Conservation (phyloP, 306 rosid genomes). For the Albizia julibrissin region DNA sequence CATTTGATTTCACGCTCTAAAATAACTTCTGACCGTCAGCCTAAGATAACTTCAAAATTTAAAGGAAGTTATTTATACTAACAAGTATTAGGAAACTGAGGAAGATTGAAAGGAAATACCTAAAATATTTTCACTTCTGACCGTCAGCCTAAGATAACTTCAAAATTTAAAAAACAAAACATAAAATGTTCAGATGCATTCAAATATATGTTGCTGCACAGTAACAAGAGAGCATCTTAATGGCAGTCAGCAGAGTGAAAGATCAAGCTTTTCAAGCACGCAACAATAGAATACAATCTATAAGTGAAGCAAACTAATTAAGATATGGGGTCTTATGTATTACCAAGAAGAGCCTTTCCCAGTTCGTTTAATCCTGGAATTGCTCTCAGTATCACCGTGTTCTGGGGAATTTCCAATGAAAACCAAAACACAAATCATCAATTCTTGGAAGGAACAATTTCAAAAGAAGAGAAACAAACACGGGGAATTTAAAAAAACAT, state of each 20-base stretch:
- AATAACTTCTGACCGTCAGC: no score
- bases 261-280: background rate
- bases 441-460: background rate
- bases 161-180: background rate
- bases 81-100: background rate
- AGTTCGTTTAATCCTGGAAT: slow-evolving; percentile 86
- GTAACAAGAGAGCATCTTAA: background rate
- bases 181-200: background rate
- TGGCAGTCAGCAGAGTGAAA: background rate
- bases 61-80: no score
- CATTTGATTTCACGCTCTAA: background rate
- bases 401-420: slow-evolving; percentile 49
- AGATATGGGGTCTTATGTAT: background rate
- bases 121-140: background rate
- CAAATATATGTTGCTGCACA: background rate
- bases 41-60: no score
- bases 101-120: background rate
- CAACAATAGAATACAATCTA: slow-evolving; percentile 2
- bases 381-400: slow-evolving; percentile 86
- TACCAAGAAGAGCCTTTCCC: slow-evolving; percentile 82
- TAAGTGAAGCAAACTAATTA: background rate
- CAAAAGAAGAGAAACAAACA: slow-evolving; percentile 4
- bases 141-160: background rate
- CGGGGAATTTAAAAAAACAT: background rate
- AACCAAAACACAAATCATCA: slow-evolving; percentile 22